Percentiles rank a stretch among this genome's conserved stretches.
Conservation (phyloP, 2,329 filamentous ascomycete species). For the Sphaerostilbella broomeana region DNA sequence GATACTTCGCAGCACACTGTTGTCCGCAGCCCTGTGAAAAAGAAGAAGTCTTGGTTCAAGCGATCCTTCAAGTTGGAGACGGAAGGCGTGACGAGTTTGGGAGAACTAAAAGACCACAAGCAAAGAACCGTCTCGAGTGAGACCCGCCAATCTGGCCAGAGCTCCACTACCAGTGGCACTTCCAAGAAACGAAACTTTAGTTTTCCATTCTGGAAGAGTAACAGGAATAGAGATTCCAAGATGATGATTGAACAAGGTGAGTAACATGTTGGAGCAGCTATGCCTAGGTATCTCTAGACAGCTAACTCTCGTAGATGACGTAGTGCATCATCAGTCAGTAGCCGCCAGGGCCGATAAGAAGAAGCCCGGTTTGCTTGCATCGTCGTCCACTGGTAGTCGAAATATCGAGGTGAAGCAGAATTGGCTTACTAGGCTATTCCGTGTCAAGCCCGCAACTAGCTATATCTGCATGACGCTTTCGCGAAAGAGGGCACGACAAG, state of each 20-base stretch:
- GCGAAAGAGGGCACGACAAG: slow-evolving; percentile 63
- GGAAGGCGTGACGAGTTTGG: slow-evolving; percentile 1
- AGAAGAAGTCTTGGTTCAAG: slow-evolving; percentile 49
- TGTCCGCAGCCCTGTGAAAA: slow-evolving; percentile 23
- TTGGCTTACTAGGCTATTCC: slow-evolving; percentile 84
- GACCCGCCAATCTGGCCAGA: slow-evolving; percentile 11
- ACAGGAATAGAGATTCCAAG: slow-evolving; percentile 36
- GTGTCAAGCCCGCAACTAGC: slow-evolving; percentile 74
- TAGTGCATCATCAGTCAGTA: not conserved
- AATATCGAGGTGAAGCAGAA: slow-evolving; percentile 66
- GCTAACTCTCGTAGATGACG: not conserved
- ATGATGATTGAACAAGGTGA: slow-evolving; percentile 38
- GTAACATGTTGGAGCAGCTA: not conserved
- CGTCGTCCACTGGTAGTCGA: slow-evolving; percentile 35
- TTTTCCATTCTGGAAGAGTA: slow-evolving; percentile 50
- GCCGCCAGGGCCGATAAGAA: not conserved
- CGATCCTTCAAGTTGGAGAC: slow-evolving; percentile 33
- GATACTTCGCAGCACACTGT: slow-evolving; percentile 10
- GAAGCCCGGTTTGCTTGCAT: slow-evolving; percentile 25
- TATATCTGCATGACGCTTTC: slow-evolving; percentile 70
- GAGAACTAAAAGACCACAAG: slow-evolving; percentile 7
- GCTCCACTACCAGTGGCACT: slow-evolving; percentile 20
- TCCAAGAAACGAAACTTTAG: slow-evolving; percentile 48
- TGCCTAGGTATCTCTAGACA: not conserved
- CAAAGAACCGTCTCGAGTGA: slow-evolving; percentile 14